Base-by-base conservation (phyloP, 805 yeast genomes). In the Kuraishia molischiana region DNA sequence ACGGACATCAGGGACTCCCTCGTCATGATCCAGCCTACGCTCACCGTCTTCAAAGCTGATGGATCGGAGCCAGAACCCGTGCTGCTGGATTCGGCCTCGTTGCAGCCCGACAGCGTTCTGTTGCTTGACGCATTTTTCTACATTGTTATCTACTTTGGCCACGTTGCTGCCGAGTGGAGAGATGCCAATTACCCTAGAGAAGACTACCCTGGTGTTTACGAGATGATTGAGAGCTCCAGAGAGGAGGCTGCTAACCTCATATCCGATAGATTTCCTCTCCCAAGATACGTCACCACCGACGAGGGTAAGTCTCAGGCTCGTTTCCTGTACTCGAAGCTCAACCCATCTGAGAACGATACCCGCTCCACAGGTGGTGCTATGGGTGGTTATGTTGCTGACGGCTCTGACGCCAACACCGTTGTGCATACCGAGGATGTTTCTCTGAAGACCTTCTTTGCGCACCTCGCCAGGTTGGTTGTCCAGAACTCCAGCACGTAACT, bases 221-320 rank as follows among this genome's bases (percentile, higher is more conserved):
- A 74, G 39, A 73, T 92, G 59, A 74, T 92, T 51, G 90, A 85
- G 42, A 89, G 80, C 45, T 96, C 98, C 34, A 79, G 85, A 53
- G 72, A 72, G 38, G 99, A 92, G 61, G 97, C 97, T 18, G 90
- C 95, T 5, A 86, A 82, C 50, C 69, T 94, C 46, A 75, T 92
- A 51, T 76, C 83, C 29, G 97, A 92, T 56, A 75, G 99, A 56
- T 90, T 86, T 77, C 99, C 99, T 50, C 70, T 92, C 54, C 99
- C 99, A 35, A 77, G 98, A 62, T 92, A 90, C 55, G 89, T 92
- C 49, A 95, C 90, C 51, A 86, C 96, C 42, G 97, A 90, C 57
- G 97, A 90, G 51, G 97, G 98, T 51, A 97, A 96, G 39, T 89
- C 97, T 13, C 99, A 92, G 64, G 97, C 97, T 2, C 79, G 99